A percentile compares a stretch with the other conserved stretches of the same genome.
Conservation (phyloP, 441 rosid genomes). For the Brassica balearica region DNA sequence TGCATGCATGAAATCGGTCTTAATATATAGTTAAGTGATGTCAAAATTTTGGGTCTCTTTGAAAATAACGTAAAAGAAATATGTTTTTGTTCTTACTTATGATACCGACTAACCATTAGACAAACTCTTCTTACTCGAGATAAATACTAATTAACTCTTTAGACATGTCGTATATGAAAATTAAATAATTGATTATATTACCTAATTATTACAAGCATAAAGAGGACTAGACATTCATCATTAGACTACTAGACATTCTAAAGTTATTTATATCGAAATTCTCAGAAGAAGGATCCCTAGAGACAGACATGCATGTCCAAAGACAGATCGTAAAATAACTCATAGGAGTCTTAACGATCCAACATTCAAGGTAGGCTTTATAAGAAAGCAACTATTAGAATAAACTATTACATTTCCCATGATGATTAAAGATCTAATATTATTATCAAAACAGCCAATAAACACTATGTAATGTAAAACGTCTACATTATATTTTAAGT, state of each 20-base stretch:
- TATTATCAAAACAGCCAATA: slow-evolving; percentile 34
- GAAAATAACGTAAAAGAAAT: neutral
- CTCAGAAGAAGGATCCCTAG: slow-evolving; percentile 44
- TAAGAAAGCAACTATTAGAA: slow-evolving; percentile 23
- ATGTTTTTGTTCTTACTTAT: neutral
- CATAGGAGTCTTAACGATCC: slow-evolving; percentile 42
- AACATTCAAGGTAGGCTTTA: slow-evolving; percentile 43
- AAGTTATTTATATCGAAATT: slow-evolving; percentile 33
- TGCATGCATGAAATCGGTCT: neutral
- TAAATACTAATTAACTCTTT: neutral
- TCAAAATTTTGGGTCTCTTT: neutral
- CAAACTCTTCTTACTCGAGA: neutral
- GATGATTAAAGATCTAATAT: slow-evolving; percentile 30
- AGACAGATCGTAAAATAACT: slow-evolving; percentile 43
- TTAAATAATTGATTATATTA: neutral
- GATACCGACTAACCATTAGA: neutral
- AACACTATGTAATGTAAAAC: slow-evolving; percentile 38
- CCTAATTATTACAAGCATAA: slow-evolving; percentile 10
- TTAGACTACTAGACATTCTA: slow-evolving; percentile 37
- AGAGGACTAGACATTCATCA: slow-evolving; percentile 40
- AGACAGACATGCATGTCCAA: slow-evolving; percentile 49
- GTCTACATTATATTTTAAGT: neutral
- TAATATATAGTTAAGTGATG: neutral
- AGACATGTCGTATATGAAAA: slow-evolving; percentile 14
- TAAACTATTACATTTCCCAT: slow-evolving; percentile 28